Evolutionary conservation across 805 yeast genomes (phyloP).

Genomic region (Lachancea fermentati): DNA sequence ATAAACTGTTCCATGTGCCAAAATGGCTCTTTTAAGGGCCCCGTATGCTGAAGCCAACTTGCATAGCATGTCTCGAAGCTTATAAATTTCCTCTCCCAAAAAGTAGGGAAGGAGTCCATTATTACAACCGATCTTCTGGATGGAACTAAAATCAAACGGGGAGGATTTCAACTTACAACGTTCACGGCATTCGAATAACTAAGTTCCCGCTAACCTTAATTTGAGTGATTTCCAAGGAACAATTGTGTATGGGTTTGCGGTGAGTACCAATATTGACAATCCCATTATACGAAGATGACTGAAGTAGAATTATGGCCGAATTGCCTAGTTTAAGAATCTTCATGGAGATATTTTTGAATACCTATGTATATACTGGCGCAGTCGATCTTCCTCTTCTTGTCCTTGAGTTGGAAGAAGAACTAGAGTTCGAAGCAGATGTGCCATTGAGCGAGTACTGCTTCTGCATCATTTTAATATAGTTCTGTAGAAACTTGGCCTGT

Average conservation of each 20-base stretch:
- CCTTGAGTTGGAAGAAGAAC: conserved; percentile 8
- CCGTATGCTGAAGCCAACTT: not conserved
- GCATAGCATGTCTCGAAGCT: not conserved
- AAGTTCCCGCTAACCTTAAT: not conserved
- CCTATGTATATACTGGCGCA: conserved; percentile 1
- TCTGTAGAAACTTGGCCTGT: conserved; percentile 17
- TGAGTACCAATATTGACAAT: conserved; percentile 1
- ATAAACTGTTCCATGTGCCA: not conserved
- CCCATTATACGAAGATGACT: not conserved
- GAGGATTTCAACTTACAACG: not conserved
- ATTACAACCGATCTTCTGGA: not conserved
- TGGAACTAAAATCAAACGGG: not conserved
- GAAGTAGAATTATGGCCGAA: not conserved
- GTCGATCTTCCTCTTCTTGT: conserved; percentile 7
- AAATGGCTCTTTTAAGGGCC: not conserved
- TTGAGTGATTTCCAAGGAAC: not conserved
- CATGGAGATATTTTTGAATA: too few relatives aligned
- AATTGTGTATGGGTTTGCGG: not conserved
- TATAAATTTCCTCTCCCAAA: not conserved
- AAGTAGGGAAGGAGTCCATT: conserved; percentile 1
- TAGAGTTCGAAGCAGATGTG: conserved; percentile 7
- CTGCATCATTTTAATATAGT: conserved; percentile 20
- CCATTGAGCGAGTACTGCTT: conserved; percentile 13
- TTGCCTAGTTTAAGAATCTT: too few relatives aligned
- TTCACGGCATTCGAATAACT: not conserved